Percentiles rank a stretch among this genome's conserved stretches.
phyloP scores from a whole-genome alignment of 495 filamentous ascomycete species.

The Schizothecium vesticola region DNA sequence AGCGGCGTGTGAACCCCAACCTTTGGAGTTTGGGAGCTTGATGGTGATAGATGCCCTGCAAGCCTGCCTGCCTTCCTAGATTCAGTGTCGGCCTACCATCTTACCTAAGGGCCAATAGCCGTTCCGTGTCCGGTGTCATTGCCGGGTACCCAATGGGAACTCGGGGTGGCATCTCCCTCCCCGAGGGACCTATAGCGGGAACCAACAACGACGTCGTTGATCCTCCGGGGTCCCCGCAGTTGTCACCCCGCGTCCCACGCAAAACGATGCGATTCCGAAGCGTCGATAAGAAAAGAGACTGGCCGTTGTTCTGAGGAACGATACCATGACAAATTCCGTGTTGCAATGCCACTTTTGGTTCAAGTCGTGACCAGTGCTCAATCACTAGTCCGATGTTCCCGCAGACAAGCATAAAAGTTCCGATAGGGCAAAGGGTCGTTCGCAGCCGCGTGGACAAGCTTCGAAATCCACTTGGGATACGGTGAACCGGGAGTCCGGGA shows the following conservation, averaged over 20 bases:
- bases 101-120: not conserved
- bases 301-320: not conserved
- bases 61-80: not conserved
- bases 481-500: not conserved
- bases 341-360: not conserved
- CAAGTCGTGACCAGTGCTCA: not conserved
- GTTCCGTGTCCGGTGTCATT: not conserved
- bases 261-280: not conserved
- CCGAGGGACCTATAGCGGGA: not conserved
- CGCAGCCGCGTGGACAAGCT: not conserved
- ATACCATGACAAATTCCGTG: not conserved
- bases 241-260: not conserved
- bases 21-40: not conserved
- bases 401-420: not conserved
- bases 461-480: not conserved
- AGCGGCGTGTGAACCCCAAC: not conserved
- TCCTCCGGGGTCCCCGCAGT: not conserved
- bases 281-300: not conserved
- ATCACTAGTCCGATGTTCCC: not conserved
- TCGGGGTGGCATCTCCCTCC: not conserved
- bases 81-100: not conserved
- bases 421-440: not conserved
- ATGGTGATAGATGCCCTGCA: not conserved
- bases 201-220: not conserved
- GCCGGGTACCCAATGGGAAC: not conserved